Evolutionary conservation across 1,284 basidiomycete species (phyloP).

Genomic region (Irpex sp.): DNA sequence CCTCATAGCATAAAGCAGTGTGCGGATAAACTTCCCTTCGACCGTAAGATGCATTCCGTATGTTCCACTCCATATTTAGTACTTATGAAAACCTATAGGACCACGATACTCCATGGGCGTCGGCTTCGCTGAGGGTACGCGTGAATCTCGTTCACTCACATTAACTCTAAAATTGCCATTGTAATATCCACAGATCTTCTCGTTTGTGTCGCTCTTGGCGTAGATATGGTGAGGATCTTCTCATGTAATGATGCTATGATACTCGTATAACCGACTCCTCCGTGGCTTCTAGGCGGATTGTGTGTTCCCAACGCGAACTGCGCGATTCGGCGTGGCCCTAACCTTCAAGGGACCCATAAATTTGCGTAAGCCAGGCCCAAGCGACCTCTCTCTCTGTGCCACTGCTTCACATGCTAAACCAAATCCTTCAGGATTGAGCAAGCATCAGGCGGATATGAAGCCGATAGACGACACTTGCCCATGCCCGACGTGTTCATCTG

Average conservation of each 20-base stretch:
- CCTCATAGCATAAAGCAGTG: conserved; percentile 71
- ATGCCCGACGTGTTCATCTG: conserved; percentile 72
- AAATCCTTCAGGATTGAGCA: conserved; percentile 49
- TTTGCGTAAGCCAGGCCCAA: conserved; percentile 43
- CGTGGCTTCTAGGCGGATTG: conserved; percentile 65
- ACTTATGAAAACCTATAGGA: conserved; percentile 35
- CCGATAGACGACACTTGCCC: conserved; percentile 75
- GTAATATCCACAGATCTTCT: conserved; percentile 57
- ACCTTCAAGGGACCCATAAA: conserved; percentile 79
- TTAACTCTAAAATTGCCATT: background rate
- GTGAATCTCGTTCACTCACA: background rate
- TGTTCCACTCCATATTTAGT: background rate
- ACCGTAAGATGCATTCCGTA: conserved; percentile 46
- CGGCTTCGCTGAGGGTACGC: conserved; percentile 82
- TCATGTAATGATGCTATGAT: background rate
- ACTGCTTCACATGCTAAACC: background rate
- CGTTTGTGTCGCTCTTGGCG: conserved; percentile 83
- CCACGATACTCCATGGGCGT: conserved; percentile 88
- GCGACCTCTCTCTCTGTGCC: background rate
- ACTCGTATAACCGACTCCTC: background rate
- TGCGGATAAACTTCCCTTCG: conserved; percentile 65
- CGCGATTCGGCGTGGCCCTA: conserved; percentile 82
- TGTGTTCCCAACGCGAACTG: conserved; percentile 85
- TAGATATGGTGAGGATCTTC: conserved; percentile 71
- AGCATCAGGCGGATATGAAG: conserved; percentile 62